Evolutionary conservation across 176 grass and related monocot species (phyloP).

Genomic region (Themeda triandra): DNA sequence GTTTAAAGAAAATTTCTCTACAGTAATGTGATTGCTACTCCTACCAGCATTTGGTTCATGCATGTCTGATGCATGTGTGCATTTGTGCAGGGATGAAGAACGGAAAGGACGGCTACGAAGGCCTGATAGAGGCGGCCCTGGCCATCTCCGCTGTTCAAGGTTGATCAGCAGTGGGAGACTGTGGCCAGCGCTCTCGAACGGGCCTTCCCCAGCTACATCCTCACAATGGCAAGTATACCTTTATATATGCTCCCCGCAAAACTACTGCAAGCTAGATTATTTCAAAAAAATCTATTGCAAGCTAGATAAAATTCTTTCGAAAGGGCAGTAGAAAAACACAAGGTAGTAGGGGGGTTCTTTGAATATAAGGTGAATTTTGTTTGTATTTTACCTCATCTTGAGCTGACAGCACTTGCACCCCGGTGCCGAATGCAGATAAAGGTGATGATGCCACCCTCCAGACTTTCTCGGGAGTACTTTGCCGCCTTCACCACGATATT

Average conservation of each 20-base stretch:
- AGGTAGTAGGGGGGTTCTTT: not conserved
- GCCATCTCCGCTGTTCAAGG: slow-evolving; percentile 44
- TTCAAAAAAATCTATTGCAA: no score
- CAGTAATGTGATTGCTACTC: not conserved
- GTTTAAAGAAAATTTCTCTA: not conserved
- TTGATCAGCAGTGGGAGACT: slow-evolving; percentile 46
- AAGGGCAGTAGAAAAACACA: not conserved
- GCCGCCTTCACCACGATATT: slow-evolving; percentile 82
- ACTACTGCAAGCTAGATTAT: not conserved
- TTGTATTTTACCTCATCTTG: not conserved
- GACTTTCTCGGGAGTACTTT: slow-evolving; percentile 73
- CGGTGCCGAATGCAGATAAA: slow-evolving; percentile 52
- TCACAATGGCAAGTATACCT: slow-evolving; percentile 60
- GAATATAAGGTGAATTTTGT: not conserved
- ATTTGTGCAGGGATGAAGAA: slow-evolving; percentile 54
- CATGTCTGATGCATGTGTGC: not conserved
- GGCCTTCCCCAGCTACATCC: slow-evolving; percentile 59
- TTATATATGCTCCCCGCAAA: not conserved
- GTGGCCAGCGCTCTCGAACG: slow-evolving; percentile 60
- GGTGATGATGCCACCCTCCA: slow-evolving; percentile 72
- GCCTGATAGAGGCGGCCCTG: slow-evolving; percentile 58
- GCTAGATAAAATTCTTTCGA: not conserved
- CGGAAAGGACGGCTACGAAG: slow-evolving; percentile 69
- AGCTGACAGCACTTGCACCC: not conserved
- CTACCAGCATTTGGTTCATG: not conserved